Percentiles rank a stretch among this genome's conserved stretches.
Evolutionary conservation across 2,329 filamentous ascomycete species (phyloP).

Genomic region (Diplodia sapinea): DNA sequence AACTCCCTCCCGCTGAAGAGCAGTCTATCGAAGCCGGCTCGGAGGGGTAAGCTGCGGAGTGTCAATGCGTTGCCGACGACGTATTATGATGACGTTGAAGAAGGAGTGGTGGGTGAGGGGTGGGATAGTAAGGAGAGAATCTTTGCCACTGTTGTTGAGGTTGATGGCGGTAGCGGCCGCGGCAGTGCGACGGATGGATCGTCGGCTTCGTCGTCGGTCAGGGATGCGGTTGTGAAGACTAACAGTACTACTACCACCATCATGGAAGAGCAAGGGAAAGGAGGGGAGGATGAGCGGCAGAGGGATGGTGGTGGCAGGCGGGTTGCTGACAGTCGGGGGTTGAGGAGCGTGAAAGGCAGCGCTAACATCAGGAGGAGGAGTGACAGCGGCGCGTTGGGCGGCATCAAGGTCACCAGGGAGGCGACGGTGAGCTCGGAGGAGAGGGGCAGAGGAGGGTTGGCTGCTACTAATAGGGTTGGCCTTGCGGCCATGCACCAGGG

Average conservation of each 20-base stretch:
- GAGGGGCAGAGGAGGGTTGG: neutral
- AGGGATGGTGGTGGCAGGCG: too few species aligned
- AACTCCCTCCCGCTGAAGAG: neutral
- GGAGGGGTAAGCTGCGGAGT: slow-evolving; percentile 4
- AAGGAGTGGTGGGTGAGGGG: neutral
- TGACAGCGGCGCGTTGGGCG: neutral
- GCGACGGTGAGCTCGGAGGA: slow-evolving; percentile 14
- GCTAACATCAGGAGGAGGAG: neutral
- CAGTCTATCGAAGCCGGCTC: slow-evolving; percentile 5
- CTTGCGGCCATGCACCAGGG: neutral
- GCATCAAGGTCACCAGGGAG: slow-evolving; percentile 19
- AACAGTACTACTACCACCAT: too few species aligned
- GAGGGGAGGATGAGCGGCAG: neutral
- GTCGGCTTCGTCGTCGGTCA: neutral
- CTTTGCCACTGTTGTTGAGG: neutral
- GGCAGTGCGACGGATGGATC: neutral
- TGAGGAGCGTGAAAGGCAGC: neutral
- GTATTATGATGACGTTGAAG: neutral
- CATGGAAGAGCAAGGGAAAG: neutral
- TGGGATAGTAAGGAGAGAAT: slow-evolving; percentile 13
- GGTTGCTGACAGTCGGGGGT: too few species aligned
- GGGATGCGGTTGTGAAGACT: neutral
- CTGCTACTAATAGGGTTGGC: neutral
- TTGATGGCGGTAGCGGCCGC: neutral
- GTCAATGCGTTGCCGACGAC: slow-evolving; percentile 14